A percentile compares a stretch with the other conserved stretches of the same genome.
phyloP scores from a whole-genome alignment of 1,139 yeast species.

The Suhomyces bribrorum region DNA sequence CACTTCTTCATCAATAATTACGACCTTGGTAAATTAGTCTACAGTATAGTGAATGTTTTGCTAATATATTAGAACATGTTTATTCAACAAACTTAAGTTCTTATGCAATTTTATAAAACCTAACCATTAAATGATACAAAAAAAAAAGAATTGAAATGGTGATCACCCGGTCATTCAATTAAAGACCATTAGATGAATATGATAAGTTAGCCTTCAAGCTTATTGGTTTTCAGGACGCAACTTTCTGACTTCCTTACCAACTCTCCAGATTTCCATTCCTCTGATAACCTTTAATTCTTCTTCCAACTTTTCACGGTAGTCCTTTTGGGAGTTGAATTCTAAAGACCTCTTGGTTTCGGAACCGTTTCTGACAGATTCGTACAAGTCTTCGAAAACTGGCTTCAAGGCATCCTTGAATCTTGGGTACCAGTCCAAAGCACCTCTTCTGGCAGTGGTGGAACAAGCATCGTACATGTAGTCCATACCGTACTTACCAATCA shows the following conservation, averaged over 20 bases:
- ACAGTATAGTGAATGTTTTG: background rate
- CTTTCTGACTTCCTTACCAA: slow-evolving; percentile 99
- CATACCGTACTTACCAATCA: slow-evolving; percentile 99
- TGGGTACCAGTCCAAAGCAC: slow-evolving; percentile 99
- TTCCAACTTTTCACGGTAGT: slow-evolving; percentile 97
- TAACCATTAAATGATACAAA: slow-evolving; percentile 19
- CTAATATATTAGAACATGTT: slow-evolving; percentile 28
- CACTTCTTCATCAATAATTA: too few species aligned
- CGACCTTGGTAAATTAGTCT: too few species aligned
- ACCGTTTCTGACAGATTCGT: slow-evolving; percentile 94
- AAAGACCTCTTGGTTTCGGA: slow-evolving; percentile 96
- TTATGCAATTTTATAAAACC: slow-evolving; percentile 24
- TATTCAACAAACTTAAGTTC: slow-evolving; percentile 45
- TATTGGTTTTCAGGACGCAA: slow-evolving; percentile 98
- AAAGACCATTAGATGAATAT: slow-evolving; percentile 27
- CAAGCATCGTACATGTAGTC: slow-evolving; percentile 99
- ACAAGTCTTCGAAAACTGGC: slow-evolving; percentile 96
- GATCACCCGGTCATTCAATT: slow-evolving; percentile 31
- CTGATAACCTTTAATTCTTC: slow-evolving; percentile 90
- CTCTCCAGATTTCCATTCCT: slow-evolving; percentile 98
- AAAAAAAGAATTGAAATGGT: slow-evolving; percentile 28
- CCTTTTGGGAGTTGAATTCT: slow-evolving; percentile 96
- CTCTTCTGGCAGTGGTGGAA: slow-evolving; percentile 99
- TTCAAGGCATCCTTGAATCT: slow-evolving; percentile 97
- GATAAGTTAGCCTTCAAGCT: slow-evolving; percentile 16